Evolutionary conservation across 2,329 filamentous ascomycete genomes (phyloP).

Genomic region (Raffaelea arxii): DNA sequence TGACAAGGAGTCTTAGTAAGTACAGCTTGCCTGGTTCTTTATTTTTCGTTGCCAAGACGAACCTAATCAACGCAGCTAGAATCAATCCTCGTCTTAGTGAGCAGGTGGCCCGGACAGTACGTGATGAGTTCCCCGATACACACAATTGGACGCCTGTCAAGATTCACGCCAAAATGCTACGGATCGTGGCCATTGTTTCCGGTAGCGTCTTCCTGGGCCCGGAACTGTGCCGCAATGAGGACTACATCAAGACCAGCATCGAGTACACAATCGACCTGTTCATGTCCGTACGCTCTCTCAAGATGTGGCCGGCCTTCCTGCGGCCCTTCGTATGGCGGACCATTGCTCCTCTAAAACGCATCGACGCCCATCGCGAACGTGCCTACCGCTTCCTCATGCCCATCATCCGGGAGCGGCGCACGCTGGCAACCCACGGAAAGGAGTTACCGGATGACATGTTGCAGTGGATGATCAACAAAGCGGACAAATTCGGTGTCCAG

Average conservation of each 20-base stretch:
- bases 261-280: slow-evolving; percentile 34
- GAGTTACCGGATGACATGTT: slow-evolving; percentile 35
- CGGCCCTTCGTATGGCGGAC: slow-evolving; percentile 23
- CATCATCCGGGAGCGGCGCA: slow-evolving; percentile 10
- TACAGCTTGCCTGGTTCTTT: too few species aligned
- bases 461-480: slow-evolving; percentile 33
- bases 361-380: slow-evolving; percentile 1
- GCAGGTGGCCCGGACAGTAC: not conserved
- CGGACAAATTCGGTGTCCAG: slow-evolving; percentile 22
- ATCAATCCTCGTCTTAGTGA: slow-evolving; percentile 1
- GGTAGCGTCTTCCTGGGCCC: slow-evolving; percentile 37
- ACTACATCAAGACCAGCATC: slow-evolving; percentile 36
- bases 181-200: slow-evolving; percentile 35
- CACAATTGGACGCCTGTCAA: slow-evolving; percentile 30
- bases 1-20: too few species aligned
- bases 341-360: too few species aligned
- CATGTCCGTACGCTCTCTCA: slow-evolving; percentile 21
- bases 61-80: too few species aligned
- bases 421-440: slow-evolving; percentile 10
- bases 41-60: too few species aligned
- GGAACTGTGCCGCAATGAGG: slow-evolving; percentile 32
- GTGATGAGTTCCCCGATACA: slow-evolving; percentile 22
- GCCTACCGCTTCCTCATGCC: slow-evolving; percentile 23
- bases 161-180: slow-evolving; percentile 30
- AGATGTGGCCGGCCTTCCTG: slow-evolving; percentile 19